Conservation (phyloP, 1,284 basidiomycete genomes). For the Malassezia sp. region DNA sequence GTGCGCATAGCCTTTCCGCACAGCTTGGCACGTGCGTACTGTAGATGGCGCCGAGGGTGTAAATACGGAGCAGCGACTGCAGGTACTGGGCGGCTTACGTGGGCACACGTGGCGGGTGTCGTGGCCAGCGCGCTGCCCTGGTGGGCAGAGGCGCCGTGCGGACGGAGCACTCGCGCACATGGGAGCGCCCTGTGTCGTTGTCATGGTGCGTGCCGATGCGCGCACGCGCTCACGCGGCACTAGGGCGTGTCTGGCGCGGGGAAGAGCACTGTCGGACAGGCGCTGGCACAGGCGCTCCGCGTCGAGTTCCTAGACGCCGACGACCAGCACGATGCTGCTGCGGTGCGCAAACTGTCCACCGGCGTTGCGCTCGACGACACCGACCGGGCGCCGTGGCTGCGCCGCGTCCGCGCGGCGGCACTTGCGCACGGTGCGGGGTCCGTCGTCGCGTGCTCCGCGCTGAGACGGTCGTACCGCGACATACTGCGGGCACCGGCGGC, state of each 20-base stretch:
- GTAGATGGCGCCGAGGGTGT: too few relatives aligned
- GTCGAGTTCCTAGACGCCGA: slow-evolving; percentile 80
- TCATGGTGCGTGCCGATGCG: slow-evolving; percentile 14
- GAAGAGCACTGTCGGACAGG: slow-evolving; percentile 68
- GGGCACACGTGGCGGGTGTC: too few relatives aligned
- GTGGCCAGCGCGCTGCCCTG: too few relatives aligned
- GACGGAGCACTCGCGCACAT: too few relatives aligned
- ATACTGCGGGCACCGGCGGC: slow-evolving; percentile 56
- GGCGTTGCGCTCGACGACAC: slow-evolving; percentile 66
- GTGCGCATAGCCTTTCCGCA: too few relatives aligned
- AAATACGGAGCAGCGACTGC: too few relatives aligned
- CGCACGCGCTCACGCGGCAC: neutral
- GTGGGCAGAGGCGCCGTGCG: too few relatives aligned
- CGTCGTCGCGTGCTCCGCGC: slow-evolving; percentile 73
- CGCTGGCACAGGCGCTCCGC: slow-evolving; percentile 55
- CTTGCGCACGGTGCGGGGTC: slow-evolving; percentile 25
- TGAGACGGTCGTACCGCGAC: slow-evolving; percentile 69
- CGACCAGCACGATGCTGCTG: slow-evolving; percentile 68
- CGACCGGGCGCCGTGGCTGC: slow-evolving; percentile 73
- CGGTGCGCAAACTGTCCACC: slow-evolving; percentile 73
- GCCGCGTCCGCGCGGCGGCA: slow-evolving; percentile 59
- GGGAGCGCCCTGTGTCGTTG: neutral
- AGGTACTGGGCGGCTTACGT: too few relatives aligned
- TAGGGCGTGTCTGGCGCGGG: slow-evolving; percentile 49
- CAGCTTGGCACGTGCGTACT: too few relatives aligned